These are phyloP conservation scores for Yamadazyma insecticola DNA, from an alignment of 805 yeast species.

Conservation along the genomic window DNA sequence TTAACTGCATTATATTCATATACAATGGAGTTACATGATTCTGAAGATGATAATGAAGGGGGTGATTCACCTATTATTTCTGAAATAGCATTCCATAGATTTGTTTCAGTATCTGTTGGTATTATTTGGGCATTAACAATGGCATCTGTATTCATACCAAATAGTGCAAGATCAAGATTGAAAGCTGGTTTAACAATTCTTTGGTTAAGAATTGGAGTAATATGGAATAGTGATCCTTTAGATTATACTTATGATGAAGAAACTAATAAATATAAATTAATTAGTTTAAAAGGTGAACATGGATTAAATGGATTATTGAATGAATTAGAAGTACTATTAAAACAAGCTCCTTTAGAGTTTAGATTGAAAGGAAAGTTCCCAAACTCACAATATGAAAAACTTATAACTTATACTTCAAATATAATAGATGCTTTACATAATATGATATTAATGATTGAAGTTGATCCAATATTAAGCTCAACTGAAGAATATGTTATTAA, in stretches of 20 bases:
- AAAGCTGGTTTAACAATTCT: slow-evolving; percentile 60
- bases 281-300: slow-evolving; percentile 43
- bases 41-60: slow-evolving; percentile 61
- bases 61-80: slow-evolving; percentile 63
- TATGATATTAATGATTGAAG: slow-evolving; percentile 60
- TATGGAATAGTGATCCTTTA: slow-evolving; percentile 76
- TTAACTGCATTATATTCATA: slow-evolving; percentile 74
- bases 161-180: slow-evolving; percentile 67
- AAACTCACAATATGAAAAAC: slow-evolving; percentile 40
- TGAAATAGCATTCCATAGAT: slow-evolving; percentile 77
- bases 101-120: slow-evolving; percentile 67
- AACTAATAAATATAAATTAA: slow-evolving; percentile 15
- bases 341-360: slow-evolving; percentile 72
- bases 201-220: slow-evolving; percentile 77
- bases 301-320: slow-evolving; percentile 51
- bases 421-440: slow-evolving; percentile 75
- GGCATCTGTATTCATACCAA: slow-evolving; percentile 64
- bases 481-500: slow-evolving; percentile 55
- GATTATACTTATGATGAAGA: slow-evolving; percentile 29
- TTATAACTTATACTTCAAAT: slow-evolving; percentile 54
- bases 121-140: slow-evolving; percentile 72
- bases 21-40: slow-evolving; percentile 56
- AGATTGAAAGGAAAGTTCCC: slow-evolving; percentile 75
- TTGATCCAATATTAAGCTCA: slow-evolving; percentile 49
- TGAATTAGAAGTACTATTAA: slow-evolving; percentile 55